phyloP scores from a whole-genome alignment of 176 grass and related monocot species.

The Oryza coarctata region DNA sequence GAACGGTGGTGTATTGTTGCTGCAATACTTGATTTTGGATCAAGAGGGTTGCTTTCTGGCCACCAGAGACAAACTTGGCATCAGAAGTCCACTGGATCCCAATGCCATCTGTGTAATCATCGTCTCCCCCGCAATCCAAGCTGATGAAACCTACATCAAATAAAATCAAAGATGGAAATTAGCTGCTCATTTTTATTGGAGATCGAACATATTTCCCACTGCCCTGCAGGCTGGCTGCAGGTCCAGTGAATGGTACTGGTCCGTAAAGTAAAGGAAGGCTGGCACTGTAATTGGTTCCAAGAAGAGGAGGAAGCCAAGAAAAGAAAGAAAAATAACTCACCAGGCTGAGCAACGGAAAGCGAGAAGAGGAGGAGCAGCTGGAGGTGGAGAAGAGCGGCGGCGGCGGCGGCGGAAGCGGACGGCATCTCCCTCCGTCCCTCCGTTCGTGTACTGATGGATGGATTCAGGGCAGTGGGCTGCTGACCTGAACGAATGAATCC shows the following conservation, averaged over 20 bases:
- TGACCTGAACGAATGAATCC: too few species aligned
- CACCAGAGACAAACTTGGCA: slow-evolving; percentile 42
- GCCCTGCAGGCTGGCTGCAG: too few species aligned
- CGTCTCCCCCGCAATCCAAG: slow-evolving; percentile 81
- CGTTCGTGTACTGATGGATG: too few species aligned
- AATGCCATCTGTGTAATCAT: slow-evolving; percentile 62
- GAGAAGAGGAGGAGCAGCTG: slow-evolving; percentile 6
- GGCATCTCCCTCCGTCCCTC: slow-evolving; percentile 16
- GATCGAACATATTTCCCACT: too few species aligned
- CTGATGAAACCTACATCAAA: slow-evolving; percentile 72
- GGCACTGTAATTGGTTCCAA: too few species aligned
- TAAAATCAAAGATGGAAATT: background rate
- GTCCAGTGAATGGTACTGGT: background rate
- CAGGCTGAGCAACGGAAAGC: slow-evolving; percentile 41
- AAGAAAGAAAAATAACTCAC: background rate
- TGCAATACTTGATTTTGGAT: slow-evolving; percentile 21
- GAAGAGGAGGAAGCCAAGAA: background rate
- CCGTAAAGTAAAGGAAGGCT: too few species aligned
- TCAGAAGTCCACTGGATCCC: slow-evolving; percentile 87
- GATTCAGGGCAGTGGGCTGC: too few species aligned
- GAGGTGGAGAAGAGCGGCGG: background rate
- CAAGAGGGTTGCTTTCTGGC: slow-evolving; percentile 45
- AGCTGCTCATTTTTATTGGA: too few species aligned
- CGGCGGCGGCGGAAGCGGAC: slow-evolving; percentile 18
- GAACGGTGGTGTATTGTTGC: slow-evolving; percentile 51